A percentile compares a stretch with the other conserved stretches of the same genome.
phyloP scores from a whole-genome alignment of 345 rosid genomes.

The Anacardium occidentale region DNA sequence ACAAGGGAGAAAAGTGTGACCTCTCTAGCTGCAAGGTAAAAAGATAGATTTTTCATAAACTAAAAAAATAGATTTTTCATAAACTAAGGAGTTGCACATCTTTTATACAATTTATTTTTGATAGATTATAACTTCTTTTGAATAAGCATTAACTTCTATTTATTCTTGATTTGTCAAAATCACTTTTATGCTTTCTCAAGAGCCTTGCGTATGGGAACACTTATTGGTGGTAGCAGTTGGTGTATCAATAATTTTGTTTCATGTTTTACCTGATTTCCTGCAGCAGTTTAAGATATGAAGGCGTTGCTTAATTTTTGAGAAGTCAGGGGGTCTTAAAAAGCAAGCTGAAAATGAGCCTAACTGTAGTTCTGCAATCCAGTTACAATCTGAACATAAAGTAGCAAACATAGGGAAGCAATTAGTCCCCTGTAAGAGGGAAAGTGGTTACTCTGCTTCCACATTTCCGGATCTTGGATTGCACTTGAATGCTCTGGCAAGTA shows the following conservation, averaged over 20 bases:
- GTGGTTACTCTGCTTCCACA: conserved; percentile 12
- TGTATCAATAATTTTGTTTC: neutral
- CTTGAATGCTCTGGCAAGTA: conserved; percentile 48
- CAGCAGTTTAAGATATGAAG: conserved; percentile 53
- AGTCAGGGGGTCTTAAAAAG: conserved; percentile 41
- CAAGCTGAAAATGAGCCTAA: conserved; percentile 29
- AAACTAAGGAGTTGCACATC: neutral
- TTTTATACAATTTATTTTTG: neutral
- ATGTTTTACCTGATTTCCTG: conserved; percentile 18
- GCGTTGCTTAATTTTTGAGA: conserved; percentile 58
- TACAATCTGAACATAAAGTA: conserved; percentile 29
- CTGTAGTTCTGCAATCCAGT: conserved; percentile 19
- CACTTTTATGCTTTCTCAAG: neutral
- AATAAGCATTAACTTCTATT: neutral
- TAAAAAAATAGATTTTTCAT: neutral
- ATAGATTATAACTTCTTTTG: no score
- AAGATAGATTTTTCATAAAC: neutral
- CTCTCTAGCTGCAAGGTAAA: conserved; percentile 45
- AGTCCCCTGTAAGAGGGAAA: conserved; percentile 22
- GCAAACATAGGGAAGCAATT: conserved; percentile 20
- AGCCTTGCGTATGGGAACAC: conserved; percentile 11
- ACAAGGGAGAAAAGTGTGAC: conserved; percentile 29
- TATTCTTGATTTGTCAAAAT: neutral
- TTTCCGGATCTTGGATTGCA: conserved; percentile 51
- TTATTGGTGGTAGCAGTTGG: neutral